Conservation (phyloP, 225 moss, liverwort and hornwort genomes). For the Polytrichum commune region DNA sequence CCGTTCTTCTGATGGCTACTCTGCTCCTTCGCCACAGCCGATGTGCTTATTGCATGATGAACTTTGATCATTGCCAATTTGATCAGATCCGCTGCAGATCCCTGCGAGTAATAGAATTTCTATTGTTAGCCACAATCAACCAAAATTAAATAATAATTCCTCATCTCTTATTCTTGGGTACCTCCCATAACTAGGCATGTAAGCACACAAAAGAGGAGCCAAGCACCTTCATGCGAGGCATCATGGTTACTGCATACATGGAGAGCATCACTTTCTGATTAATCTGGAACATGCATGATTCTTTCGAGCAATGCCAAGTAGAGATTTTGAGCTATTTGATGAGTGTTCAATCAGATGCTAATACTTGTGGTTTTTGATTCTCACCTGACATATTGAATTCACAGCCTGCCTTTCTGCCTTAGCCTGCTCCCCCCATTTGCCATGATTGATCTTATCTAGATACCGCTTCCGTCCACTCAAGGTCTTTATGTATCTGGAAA, state of each 20-base stretch:
- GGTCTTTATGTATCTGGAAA: constrained; percentile 69
- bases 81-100: constrained; percentile 94
- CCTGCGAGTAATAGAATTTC: constrained; percentile 34
- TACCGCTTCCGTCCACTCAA: constrained; percentile 87
- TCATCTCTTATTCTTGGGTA: not conserved
- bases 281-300: too few species aligned
- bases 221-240: too few species aligned
- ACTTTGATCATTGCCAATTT: constrained; percentile 96
- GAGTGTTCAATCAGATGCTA: not conserved
- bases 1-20: constrained; percentile 18
- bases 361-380: not conserved
- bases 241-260: too few species aligned
- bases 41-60: constrained; percentile 49
- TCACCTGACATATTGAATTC: constrained; percentile 92
- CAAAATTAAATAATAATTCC: not conserved
- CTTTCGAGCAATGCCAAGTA: too few species aligned
- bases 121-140: not conserved
- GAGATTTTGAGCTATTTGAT: not conserved
- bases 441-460: constrained; percentile 83
- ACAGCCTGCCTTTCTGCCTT: constrained; percentile 95
- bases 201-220: not conserved
- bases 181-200: not conserved
- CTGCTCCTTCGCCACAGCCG: constrained; percentile 13
- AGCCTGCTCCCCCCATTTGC: constrained; percentile 80
- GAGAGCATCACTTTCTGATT: too few species aligned